Evolutionary conservation across 1,284 basidiomycete species (phyloP).

Genomic region (Leccinum pachyderme): DNA sequence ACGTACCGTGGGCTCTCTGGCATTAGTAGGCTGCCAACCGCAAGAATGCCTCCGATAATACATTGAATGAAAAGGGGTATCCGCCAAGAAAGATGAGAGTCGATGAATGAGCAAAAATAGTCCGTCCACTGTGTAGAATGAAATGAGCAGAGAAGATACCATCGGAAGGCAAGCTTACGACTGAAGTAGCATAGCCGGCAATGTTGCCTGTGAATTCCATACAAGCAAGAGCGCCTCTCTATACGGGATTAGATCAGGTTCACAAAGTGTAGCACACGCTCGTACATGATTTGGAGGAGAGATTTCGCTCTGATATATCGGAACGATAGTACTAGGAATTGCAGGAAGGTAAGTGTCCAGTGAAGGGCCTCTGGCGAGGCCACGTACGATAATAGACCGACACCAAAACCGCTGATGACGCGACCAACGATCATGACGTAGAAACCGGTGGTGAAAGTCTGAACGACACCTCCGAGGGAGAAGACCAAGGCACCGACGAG

Average conservation of each 20-base stretch:
- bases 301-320: constrained; percentile 97
- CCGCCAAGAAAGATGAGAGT: constrained; percentile 82
- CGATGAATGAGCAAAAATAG: constrained; percentile 89
- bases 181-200: constrained; percentile 91
- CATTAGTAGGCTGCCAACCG: constrained; percentile 80
- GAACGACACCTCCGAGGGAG: constrained; percentile 84
- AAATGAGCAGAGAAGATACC: not conserved
- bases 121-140: constrained; percentile 75
- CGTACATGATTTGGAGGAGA: constrained; percentile 90
- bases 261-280: constrained; percentile 10
- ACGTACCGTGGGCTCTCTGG: constrained; percentile 90
- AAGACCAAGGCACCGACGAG: constrained; percentile 88
- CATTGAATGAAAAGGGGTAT: constrained; percentile 86
- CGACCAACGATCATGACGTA: constrained; percentile 86
- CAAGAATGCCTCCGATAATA: constrained; percentile 83
- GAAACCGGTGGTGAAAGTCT: constrained; percentile 87
- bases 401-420: constrained; percentile 88
- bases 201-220: constrained; percentile 98
- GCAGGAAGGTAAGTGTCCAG: not conserved
- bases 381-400: constrained; percentile 88
- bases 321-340: constrained; percentile 81
- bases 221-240: constrained; percentile 90
- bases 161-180: constrained; percentile 56
- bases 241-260: constrained; percentile 12
- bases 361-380: not conserved